These are phyloP conservation scores for Backusella liffmaniae DNA, from an alignment of 192 early-diverging fungal genomes.

Conservation along the genomic window DNA sequence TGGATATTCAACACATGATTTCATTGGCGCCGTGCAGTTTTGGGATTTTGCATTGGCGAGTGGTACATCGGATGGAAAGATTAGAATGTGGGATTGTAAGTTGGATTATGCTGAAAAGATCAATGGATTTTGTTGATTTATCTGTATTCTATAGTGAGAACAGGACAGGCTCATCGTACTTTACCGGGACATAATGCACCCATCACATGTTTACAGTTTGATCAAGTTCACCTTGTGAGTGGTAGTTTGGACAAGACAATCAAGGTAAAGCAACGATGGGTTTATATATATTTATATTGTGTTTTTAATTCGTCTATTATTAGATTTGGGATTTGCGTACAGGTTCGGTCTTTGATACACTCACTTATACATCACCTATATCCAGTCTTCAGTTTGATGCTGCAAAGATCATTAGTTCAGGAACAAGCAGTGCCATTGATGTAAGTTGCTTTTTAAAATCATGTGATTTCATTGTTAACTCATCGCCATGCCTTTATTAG, in stretches of 20 bases:
- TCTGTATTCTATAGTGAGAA: conserved; percentile 47
- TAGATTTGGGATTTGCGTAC: conserved; percentile 79
- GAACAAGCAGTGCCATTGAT: conserved; percentile 40
- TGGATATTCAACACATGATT: conserved; percentile 43
- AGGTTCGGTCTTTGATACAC: conserved; percentile 57
- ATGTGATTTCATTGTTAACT: background rate
- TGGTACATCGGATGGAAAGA: conserved; percentile 68
- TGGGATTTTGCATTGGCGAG: conserved; percentile 71
- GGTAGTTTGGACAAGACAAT: conserved; percentile 66
- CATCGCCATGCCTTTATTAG: conserved; percentile 26
- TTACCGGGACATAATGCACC: conserved; percentile 62
- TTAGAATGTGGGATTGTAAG: conserved; percentile 78
- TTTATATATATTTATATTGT: background rate
- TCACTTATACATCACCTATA: conserved; percentile 56
- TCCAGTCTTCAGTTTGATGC: conserved; percentile 52
- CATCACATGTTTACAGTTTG: conserved; percentile 62
- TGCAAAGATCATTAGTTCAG: conserved; percentile 54
- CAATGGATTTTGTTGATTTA: background rate
- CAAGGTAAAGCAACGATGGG: conserved; percentile 28
- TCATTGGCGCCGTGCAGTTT: conserved; percentile 72
- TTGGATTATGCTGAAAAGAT: no score
- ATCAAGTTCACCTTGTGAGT: conserved; percentile 70
- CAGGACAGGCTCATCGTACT: conserved; percentile 71
- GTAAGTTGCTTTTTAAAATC: conserved; percentile 22
- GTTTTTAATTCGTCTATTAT: background rate